phyloP scores from a whole-genome alignment of 176 grass and related monocot species.

The Raddia guianensis region DNA sequence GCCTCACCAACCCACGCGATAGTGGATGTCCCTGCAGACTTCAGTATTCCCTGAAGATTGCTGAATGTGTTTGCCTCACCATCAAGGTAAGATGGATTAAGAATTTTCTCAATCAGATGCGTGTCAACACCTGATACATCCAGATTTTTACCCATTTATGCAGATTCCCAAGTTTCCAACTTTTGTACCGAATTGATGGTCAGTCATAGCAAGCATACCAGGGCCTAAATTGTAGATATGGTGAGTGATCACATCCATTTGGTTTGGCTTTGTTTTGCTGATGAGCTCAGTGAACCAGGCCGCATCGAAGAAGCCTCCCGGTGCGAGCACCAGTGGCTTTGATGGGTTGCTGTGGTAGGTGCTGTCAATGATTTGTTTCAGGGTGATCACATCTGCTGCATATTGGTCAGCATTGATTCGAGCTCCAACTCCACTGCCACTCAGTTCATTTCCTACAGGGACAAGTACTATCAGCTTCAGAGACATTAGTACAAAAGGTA shows the following conservation, averaged over 20 bases:
- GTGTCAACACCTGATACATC: slow-evolving; percentile 59
- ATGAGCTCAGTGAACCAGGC: slow-evolving; percentile 68
- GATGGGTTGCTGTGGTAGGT: slow-evolving; percentile 42
- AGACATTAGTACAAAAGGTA: slow-evolving; percentile 1
- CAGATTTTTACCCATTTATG: background rate
- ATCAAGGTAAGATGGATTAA: slow-evolving; percentile 72
- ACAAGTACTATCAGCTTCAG: background rate
- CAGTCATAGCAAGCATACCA: slow-evolving; percentile 42
- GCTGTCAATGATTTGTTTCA: slow-evolving; percentile 52
- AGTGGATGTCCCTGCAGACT: slow-evolving; percentile 45
- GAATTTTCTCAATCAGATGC: slow-evolving; percentile 70
- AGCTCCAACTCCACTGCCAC: slow-evolving; percentile 65
- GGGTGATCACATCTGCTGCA: slow-evolving; percentile 51
- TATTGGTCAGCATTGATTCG: slow-evolving; percentile 64
- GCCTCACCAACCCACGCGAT: slow-evolving; percentile 79
- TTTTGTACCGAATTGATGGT: background rate
- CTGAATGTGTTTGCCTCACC: slow-evolving; percentile 50
- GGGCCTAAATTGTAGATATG: slow-evolving; percentile 91
- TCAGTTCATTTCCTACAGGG: slow-evolving; percentile 74
- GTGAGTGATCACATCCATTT: slow-evolving; percentile 71
- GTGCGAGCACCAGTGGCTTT: slow-evolving; percentile 58
- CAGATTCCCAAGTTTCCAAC: background rate
- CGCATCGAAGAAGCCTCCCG: slow-evolving; percentile 79
- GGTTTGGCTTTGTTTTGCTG: slow-evolving; percentile 61
- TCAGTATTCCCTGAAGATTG: slow-evolving; percentile 57